These are phyloP conservation scores for Spinacia oleracea DNA, from an alignment of 179 eudicot genomes.

Conservation along the genomic window DNA sequence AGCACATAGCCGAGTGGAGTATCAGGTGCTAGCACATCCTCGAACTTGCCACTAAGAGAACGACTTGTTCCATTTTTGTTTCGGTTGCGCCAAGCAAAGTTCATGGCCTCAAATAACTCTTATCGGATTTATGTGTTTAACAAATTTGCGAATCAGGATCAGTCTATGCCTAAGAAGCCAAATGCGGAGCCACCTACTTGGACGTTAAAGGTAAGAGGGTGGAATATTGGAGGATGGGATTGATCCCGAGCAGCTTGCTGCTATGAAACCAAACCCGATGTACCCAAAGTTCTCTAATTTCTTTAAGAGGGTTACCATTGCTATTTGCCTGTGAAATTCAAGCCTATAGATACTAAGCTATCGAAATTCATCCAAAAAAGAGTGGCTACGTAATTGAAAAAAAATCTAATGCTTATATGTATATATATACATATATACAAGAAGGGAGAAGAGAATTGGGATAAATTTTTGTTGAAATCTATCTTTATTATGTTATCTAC, in stretches of 20 bases:
- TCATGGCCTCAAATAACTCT: constrained; percentile 93
- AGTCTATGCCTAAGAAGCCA: constrained; percentile 63
- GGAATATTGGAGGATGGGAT: constrained; percentile 91
- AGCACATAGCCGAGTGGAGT: constrained; percentile 47
- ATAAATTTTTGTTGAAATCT: too few species aligned
- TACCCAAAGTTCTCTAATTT: constrained; percentile 86
- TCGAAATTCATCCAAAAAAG: too few species aligned
- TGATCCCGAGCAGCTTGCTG: constrained; percentile 75
- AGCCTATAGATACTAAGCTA: too few species aligned
- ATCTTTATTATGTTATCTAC: too few species aligned
- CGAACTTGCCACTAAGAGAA: constrained; percentile 47
- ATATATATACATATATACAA: too few species aligned
- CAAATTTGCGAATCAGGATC: constrained; percentile 74
- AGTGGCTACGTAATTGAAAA: too few species aligned
- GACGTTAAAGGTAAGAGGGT: constrained; percentile 84
- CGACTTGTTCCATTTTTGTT: constrained; percentile 51
- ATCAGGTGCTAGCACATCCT: constrained; percentile 45
- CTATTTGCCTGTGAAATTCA: too few species aligned
- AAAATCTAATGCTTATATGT: too few species aligned
- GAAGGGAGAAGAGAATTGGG: too few species aligned
- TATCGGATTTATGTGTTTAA: constrained; percentile 89
- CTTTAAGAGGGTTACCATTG: constrained; percentile 77
- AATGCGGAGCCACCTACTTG: constrained; percentile 90
- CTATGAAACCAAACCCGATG: constrained; percentile 57
- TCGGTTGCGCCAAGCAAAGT: constrained; percentile 59